A percentile compares a stretch with the other conserved stretches of the same genome.
These are phyloP conservation scores for Daphne laureola DNA, from an alignment of 441 rosid genomes.

Conservation along the genomic window DNA sequence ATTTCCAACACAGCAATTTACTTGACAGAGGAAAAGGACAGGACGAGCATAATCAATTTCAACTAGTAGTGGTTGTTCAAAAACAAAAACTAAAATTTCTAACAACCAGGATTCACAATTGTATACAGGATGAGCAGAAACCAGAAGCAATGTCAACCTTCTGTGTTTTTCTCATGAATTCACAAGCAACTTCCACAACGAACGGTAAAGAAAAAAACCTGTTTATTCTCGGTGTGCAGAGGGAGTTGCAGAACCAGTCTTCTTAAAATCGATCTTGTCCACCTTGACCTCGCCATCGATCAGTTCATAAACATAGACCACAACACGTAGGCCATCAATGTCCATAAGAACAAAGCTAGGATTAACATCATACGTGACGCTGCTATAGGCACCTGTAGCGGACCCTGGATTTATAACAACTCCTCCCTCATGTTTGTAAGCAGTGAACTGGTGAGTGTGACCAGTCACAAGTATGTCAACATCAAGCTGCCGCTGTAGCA, in stretches of 20 bases:
- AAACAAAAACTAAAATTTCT: too few relatives aligned
- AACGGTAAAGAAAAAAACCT: not conserved
- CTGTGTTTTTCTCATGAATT: conserved; percentile 6
- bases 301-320: conserved; percentile 89
- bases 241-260: conserved; percentile 39
- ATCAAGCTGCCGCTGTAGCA: conserved; percentile 91
- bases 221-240: conserved; percentile 30
- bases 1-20: too few relatives aligned
- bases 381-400: conserved; percentile 91
- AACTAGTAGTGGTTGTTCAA: too few relatives aligned
- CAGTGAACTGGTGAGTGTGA: conserved; percentile 91
- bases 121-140: too few relatives aligned
- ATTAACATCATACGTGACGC: conserved; percentile 76
- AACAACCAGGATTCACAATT: too few relatives aligned
- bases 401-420: conserved; percentile 95
- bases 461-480: conserved; percentile 94
- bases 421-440: conserved; percentile 94
- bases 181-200: not conserved
- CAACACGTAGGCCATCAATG: conserved; percentile 83
- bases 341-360: conserved; percentile 97
- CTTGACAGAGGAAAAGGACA: too few relatives aligned
- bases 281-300: conserved; percentile 96
- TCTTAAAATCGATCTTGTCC: conserved; percentile 94
- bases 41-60: too few relatives aligned
- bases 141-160: too few relatives aligned